Evolutionary conservation across 805 yeast genomes (phyloP).

Genomic region (Ogataea paradorogensis): DNA sequence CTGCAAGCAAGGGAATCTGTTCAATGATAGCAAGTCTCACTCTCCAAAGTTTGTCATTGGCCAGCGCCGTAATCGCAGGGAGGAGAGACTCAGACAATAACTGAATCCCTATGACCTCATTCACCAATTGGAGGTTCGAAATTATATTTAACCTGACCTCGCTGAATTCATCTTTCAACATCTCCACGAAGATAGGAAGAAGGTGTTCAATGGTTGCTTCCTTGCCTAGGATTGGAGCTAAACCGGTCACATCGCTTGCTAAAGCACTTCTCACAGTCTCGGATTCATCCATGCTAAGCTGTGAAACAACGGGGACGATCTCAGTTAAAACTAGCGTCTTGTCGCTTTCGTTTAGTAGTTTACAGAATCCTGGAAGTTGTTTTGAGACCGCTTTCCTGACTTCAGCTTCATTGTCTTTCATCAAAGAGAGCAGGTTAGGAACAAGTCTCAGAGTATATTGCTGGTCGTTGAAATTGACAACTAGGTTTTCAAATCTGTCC

Average conservation of each 20-base stretch:
- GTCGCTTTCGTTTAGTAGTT: slow-evolving; percentile 41
- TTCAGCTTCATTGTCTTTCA: slow-evolving; percentile 94
- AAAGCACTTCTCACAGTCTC: slow-evolving; percentile 92
- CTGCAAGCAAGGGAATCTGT: slow-evolving; percentile 91
- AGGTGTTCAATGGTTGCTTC: slow-evolving; percentile 78
- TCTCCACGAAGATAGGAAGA: slow-evolving; percentile 82
- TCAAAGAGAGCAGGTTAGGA: slow-evolving; percentile 68
- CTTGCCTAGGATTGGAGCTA: slow-evolving; percentile 82
- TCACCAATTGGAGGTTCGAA: slow-evolving; percentile 85
- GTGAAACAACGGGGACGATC: slow-evolving; percentile 79
- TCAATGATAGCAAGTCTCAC: slow-evolving; percentile 95
- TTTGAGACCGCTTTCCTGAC: slow-evolving; percentile 93
- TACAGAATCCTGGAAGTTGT: slow-evolving; percentile 77
- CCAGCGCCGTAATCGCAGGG: slow-evolving; percentile 95
- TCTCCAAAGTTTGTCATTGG: slow-evolving; percentile 97
- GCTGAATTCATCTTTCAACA: slow-evolving; percentile 96
- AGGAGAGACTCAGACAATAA: slow-evolving; percentile 79
- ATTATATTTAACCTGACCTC: slow-evolving; percentile 94
- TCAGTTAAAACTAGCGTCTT: slow-evolving; percentile 56
- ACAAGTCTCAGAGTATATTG: slow-evolving; percentile 58
- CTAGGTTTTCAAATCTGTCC: slow-evolving; percentile 80
- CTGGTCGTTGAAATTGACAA: slow-evolving; percentile 57
- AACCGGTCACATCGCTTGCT: slow-evolving; percentile 81
- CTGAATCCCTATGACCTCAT: slow-evolving; percentile 91
- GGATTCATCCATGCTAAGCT: slow-evolving; percentile 82